These are phyloP conservation scores for Elaeis guineensis DNA, from an alignment of 176 grass and related monocot genomes.

Conservation along the genomic window DNA sequence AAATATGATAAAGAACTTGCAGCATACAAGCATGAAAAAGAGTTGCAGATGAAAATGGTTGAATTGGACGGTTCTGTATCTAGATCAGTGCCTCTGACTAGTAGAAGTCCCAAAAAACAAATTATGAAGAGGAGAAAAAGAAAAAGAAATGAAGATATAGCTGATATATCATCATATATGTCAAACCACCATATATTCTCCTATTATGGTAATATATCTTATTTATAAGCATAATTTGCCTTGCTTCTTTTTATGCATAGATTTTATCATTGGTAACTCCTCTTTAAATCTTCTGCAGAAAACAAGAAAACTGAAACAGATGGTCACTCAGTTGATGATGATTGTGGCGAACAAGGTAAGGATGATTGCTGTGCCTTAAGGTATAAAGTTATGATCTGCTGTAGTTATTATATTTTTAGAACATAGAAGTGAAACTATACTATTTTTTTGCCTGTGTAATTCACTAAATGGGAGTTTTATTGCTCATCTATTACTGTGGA, in stretches of 20 bases:
- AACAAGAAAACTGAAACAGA: constrained; percentile 73
- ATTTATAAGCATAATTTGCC: constrained; percentile 17
- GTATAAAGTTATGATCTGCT: no score
- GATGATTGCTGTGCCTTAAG: neutral
- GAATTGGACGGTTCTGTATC: constrained; percentile 84
- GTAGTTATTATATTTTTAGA: no score
- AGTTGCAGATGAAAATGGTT: constrained; percentile 80
- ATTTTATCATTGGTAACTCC: constrained; percentile 6
- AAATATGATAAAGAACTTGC: constrained; percentile 81
- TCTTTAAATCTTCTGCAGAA: constrained; percentile 23
- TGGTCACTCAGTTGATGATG: constrained; percentile 60
- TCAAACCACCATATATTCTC: constrained; percentile 64
- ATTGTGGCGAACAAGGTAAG: constrained; percentile 48
- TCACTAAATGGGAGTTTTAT: no score
- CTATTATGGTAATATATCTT: constrained; percentile 58
- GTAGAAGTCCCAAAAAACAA: constrained; percentile 45
- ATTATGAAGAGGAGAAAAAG: constrained; percentile 78
- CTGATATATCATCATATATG: constrained; percentile 51
- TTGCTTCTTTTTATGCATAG: neutral
- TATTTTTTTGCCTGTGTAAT: no score
- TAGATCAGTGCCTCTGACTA: constrained; percentile 62
- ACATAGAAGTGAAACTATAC: no score
- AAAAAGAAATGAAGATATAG: constrained; percentile 56
- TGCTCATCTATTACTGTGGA: no score
- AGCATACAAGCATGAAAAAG: constrained; percentile 73